Evolutionary conservation across 192 early-diverging fungal genomes (phyloP).

Genomic region (Geosiphon pyriformis): DNA sequence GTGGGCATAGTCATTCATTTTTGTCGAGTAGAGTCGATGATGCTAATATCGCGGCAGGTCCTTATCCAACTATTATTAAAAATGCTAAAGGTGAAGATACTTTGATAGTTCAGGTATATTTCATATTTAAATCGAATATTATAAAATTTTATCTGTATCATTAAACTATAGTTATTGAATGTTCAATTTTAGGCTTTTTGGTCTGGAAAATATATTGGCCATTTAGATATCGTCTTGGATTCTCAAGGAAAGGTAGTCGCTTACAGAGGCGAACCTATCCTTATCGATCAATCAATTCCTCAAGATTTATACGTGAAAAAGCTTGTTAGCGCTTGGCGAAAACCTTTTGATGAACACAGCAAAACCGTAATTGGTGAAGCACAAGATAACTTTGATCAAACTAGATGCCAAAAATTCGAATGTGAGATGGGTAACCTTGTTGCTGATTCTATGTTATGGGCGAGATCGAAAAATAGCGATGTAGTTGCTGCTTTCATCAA

Average conservation of each 20-base stretch:
- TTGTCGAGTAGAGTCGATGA: constrained; percentile 46
- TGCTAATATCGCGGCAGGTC: constrained; percentile 36
- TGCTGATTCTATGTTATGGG: constrained; percentile 57
- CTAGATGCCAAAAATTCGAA: constrained; percentile 41
- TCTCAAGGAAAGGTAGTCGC: constrained; percentile 45
- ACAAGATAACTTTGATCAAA: constrained; percentile 35
- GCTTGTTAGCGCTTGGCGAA: constrained; percentile 40
- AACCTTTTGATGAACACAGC: constrained; percentile 42
- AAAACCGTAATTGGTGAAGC: constrained; percentile 41
- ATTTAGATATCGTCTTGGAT: constrained; percentile 57
- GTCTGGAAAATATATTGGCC: constrained; percentile 59
- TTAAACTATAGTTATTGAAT: not conserved
- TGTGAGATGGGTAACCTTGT: constrained; percentile 61
- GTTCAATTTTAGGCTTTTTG: constrained; percentile 36
- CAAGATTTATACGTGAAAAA: constrained; percentile 39
- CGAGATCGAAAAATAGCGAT: constrained; percentile 15
- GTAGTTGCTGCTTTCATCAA: constrained; percentile 44
- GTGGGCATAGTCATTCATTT: constrained; percentile 74
- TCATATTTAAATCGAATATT: not conserved
- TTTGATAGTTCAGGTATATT: constrained; percentile 63
- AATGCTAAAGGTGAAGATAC: constrained; percentile 61
- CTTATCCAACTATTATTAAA: constrained; percentile 64
- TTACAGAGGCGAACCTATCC: constrained; percentile 55
- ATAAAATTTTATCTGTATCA: not conserved
- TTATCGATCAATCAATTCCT: constrained; percentile 47